Evolutionary conservation across 176 grass and related monocot species (phyloP).

Genomic region (Aechmea fasciata): DNA sequence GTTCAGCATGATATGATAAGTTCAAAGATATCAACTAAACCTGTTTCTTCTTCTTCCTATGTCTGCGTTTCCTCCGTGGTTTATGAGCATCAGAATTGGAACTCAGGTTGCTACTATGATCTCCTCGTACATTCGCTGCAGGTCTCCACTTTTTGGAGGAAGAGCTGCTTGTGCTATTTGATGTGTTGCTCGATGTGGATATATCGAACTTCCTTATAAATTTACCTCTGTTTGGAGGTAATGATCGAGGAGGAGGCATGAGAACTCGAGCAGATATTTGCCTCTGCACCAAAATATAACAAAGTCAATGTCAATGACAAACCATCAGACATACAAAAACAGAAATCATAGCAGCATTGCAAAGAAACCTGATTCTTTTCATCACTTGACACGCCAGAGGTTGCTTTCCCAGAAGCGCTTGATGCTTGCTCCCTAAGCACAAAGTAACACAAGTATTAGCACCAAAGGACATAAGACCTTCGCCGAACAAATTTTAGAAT

Average conservation of each 20-base stretch:
- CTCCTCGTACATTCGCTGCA: conserved; percentile 27
- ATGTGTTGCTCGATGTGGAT: conserved; percentile 65
- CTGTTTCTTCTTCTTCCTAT: conserved; percentile 91
- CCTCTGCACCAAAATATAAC: conserved; percentile 32
- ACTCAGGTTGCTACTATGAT: conserved; percentile 63
- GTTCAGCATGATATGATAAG: neutral
- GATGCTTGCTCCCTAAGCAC: conserved; percentile 67
- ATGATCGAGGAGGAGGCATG: conserved; percentile 87
- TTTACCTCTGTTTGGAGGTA: conserved; percentile 62
- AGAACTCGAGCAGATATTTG: conserved; percentile 77
- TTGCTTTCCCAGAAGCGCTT: conserved; percentile 76
- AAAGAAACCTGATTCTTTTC: conserved; percentile 90
- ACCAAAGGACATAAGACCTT: neutral
- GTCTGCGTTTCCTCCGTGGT: conserved; percentile 75
- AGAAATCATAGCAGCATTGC: neutral
- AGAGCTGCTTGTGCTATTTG: conserved; percentile 38
- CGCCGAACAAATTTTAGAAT: neutral
- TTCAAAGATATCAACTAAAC: conserved; percentile 25
- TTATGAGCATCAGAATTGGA: conserved; percentile 95
- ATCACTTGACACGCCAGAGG: conserved; percentile 91
- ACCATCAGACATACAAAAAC: conserved; percentile 5
- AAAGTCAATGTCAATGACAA: conserved; percentile 9
- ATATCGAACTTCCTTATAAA: conserved; percentile 37
- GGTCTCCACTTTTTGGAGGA: conserved; percentile 49
- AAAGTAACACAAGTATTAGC: neutral